Base-by-base conservation (phyloP, 495 filamentous ascomycete species). In the Haplographium delicatum region DNA sequence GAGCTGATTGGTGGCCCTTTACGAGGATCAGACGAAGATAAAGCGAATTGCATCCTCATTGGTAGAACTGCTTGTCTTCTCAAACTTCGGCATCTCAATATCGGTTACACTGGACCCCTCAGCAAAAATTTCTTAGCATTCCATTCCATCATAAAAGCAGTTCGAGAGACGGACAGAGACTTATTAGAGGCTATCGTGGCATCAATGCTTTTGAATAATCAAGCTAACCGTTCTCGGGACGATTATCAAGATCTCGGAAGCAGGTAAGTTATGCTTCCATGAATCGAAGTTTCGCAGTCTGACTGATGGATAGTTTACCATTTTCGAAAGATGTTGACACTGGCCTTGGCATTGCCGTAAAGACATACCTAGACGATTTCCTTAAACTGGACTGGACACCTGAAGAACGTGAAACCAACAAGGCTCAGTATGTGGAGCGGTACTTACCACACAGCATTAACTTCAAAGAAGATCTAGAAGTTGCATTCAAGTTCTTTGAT, bases 51-150 rank as follows among this genome's bases (percentile, higher is more conserved):
- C 42, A 62, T 59, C 16, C 49, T 58, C n/a, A 58, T 57, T 33
- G 52, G 59, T 13, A 47, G 56, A 33, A 84, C 93, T 48, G 85
- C 91, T 11, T 88, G 83, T 43, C 73, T 97, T 56, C 81, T 84
- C 39, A 86, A 85, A 56, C 71, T 99, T 20, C 80, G 81, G 25
- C 93, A 99, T 62, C 78, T 87, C 55, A 70, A 75, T 5, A 90
- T 91, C 58, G 91, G 94, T 20, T 99, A 95, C 67, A 96, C 93
- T 20, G 93, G 93, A 1, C 93, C 93, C 0, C 74, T 99, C 1
- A 96, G 87, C 72, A 83, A 91, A 61, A 87, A 93, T 58, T 74
- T 97, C 35, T 75, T 97, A 9, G 85, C 83, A 24, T 97, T 89
- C 70, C 87, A 89, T 51, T 89, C 89, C 0, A 72, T 96, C 51